Conservation (phyloP, 441 rosid species). For the Adansonia grandidieri region DNA sequence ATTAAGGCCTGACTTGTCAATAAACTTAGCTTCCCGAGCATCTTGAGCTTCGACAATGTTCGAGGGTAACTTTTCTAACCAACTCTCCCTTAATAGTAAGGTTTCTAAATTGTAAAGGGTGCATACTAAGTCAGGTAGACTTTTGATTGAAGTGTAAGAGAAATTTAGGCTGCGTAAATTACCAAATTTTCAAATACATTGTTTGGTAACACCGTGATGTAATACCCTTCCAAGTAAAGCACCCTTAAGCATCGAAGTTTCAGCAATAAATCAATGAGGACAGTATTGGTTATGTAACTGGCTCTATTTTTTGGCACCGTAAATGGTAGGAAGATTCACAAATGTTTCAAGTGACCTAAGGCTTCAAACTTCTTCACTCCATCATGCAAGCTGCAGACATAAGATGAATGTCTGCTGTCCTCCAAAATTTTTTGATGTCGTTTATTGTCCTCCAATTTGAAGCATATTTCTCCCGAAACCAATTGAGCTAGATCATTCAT, state of each 20-base stretch:
- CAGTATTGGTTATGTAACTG: not conserved
- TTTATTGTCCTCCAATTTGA: conserved; percentile 1
- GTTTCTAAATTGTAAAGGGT: conserved; percentile 25
- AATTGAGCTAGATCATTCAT: conserved; percentile 27
- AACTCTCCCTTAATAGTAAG: conserved; percentile 12
- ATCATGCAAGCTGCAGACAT: conserved; percentile 1
- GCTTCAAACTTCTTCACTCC: conserved; percentile 20
- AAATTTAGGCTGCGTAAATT: conserved; percentile 22
- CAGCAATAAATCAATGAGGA: conserved; percentile 22
- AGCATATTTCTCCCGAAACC: conserved; percentile 22
- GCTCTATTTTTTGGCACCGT: not conserved
- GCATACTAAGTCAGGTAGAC: conserved; percentile 23
- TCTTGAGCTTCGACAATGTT: conserved; percentile 25
- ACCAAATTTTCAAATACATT: conserved; percentile 13
- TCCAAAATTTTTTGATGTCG: not conserved
- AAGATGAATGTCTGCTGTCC: conserved; percentile 21
- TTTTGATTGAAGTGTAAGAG: conserved; percentile 8
- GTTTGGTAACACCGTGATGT: conserved; percentile 18
- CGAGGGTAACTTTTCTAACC: conserved; percentile 18
- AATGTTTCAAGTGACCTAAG: not conserved
- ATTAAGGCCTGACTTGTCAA: conserved; percentile 25
- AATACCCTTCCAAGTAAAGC: conserved; percentile 27
- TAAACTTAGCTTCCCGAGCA: conserved; percentile 30
- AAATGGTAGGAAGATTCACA: conserved; percentile 24
- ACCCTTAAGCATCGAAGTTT: conserved; percentile 27